Percentiles rank a stretch among this genome's conserved stretches.
Evolutionary conservation across 2,329 filamentous ascomycete species (phyloP).

Genomic region (Aspergillus sp.): DNA sequence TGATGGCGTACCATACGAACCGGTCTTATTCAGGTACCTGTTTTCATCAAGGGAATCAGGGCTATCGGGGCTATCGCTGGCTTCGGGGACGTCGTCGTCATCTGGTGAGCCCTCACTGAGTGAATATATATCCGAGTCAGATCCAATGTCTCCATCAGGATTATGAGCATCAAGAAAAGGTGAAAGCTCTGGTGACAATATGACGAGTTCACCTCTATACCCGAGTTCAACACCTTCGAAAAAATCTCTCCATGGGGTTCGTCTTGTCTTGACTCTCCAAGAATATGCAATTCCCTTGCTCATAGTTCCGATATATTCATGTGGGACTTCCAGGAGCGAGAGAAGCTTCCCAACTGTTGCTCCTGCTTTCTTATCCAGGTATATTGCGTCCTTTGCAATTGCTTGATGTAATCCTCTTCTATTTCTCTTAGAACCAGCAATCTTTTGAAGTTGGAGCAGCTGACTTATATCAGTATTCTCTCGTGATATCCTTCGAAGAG

Average conservation of each 20-base stretch:
- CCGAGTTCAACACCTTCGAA: conserved; percentile 13
- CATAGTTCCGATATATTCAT: conserved; percentile 20
- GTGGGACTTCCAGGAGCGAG: conserved; percentile 19
- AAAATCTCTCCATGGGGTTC: conserved; percentile 15
- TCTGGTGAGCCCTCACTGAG: background rate
- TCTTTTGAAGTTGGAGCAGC: conserved; percentile 26
- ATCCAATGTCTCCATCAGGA: background rate
- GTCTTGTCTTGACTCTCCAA: conserved; percentile 21
- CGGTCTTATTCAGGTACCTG: too few species aligned
- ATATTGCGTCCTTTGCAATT: conserved; percentile 10
- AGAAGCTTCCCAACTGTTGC: conserved; percentile 24
- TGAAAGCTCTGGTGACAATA: background rate
- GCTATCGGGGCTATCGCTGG: too few species aligned
- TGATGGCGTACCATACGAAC: too few species aligned
- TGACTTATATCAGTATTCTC: conserved; percentile 19
- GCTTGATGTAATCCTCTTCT: conserved; percentile 12
- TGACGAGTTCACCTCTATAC: background rate
- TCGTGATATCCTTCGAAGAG: conserved; percentile 20
- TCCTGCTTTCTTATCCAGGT: conserved; percentile 20
- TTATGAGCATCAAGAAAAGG: background rate
- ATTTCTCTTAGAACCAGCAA: conserved; percentile 12
- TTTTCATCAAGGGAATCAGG: too few species aligned
- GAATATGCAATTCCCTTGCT: conserved; percentile 20
- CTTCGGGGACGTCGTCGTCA: background rate
- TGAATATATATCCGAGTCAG: background rate